Conservation (phyloP, 202 grass and related monocot genomes). For the Dendrocalamus latiflorus region DNA sequence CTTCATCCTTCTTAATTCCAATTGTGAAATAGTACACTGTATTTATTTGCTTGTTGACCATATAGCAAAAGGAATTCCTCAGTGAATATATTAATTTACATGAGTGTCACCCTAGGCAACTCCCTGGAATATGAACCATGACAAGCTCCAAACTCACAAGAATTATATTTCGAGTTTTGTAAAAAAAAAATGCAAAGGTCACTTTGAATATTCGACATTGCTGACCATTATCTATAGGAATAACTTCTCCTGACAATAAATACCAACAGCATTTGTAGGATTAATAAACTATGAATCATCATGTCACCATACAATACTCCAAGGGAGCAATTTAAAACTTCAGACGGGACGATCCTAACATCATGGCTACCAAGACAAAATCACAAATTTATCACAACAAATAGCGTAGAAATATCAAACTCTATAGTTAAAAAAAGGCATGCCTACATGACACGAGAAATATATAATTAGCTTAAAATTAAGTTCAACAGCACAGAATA, state of each 20-base stretch:
- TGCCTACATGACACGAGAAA: no score
- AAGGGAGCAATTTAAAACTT: constrained; percentile 7
- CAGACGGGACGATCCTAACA: neutral
- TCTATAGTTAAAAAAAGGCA: no score
- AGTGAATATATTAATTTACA: neutral
- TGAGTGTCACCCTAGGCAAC: neutral
- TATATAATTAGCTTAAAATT: neutral
- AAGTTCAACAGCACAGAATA: neutral
- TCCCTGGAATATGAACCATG: neutral
- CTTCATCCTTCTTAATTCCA: constrained; percentile 3
- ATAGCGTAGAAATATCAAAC: neutral
- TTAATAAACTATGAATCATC: neutral
- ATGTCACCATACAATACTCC: no score
- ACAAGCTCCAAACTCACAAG: neutral
- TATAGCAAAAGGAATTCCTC: neutral
- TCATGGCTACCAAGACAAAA: constrained; percentile 25
- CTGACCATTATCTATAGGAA: neutral
- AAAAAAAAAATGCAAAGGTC: neutral
- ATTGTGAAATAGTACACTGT: neutral
- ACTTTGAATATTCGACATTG: neutral
- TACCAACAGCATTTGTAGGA: neutral
- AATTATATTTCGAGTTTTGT: neutral
- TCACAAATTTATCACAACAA: neutral
- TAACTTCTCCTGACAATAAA: neutral
- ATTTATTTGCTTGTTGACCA: neutral